These are phyloP conservation scores for Chaetomiaceae sp. DNA, from an alignment of 2,329 filamentous ascomycete genomes.

Conservation along the genomic window DNA sequence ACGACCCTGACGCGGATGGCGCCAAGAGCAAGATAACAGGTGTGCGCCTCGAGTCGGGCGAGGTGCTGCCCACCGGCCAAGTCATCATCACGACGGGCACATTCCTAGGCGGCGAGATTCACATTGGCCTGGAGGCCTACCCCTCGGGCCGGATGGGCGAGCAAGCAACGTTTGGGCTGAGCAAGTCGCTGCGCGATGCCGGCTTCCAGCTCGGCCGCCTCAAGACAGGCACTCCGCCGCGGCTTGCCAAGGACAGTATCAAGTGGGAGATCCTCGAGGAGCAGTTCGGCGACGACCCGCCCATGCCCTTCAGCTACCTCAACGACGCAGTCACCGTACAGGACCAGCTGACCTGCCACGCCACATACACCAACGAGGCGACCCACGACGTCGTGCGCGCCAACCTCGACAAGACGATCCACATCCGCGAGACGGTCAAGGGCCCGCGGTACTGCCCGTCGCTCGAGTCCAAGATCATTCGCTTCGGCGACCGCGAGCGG, in stretches of 20 bases:
- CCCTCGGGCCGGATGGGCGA: constrained; percentile 92
- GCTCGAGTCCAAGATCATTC: constrained; percentile 86
- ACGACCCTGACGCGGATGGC: constrained; percentile 36
- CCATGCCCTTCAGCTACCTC: constrained; percentile 85
- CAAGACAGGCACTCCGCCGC: constrained; percentile 93
- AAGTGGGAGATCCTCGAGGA: constrained; percentile 65
- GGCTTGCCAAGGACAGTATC: constrained; percentile 75
- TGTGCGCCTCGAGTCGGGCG: constrained; percentile 79
- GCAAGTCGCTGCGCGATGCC: constrained; percentile 80
- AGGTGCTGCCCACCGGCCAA: constrained; percentile 69
- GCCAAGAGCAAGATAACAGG: constrained; percentile 71
- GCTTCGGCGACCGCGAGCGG: constrained; percentile 70
- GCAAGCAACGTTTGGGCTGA: constrained; percentile 84
- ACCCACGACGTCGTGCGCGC: constrained; percentile 78
- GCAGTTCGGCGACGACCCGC: constrained; percentile 78
- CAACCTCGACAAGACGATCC: constrained; percentile 92
- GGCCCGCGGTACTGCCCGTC: constrained; percentile 95
- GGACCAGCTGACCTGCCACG: constrained; percentile 78
- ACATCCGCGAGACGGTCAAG: constrained; percentile 91
- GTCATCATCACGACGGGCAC: constrained; percentile 96
- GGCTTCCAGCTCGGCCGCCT: constrained; percentile 84
- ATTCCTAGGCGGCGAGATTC: constrained; percentile 91
- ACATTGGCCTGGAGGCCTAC: constrained; percentile 79
- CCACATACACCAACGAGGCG: constrained; percentile 76
- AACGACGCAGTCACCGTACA: constrained; percentile 72